phyloP scores from a whole-genome alignment of 495 filamentous ascomycete species.

The Trichoderma parareesei region DNA sequence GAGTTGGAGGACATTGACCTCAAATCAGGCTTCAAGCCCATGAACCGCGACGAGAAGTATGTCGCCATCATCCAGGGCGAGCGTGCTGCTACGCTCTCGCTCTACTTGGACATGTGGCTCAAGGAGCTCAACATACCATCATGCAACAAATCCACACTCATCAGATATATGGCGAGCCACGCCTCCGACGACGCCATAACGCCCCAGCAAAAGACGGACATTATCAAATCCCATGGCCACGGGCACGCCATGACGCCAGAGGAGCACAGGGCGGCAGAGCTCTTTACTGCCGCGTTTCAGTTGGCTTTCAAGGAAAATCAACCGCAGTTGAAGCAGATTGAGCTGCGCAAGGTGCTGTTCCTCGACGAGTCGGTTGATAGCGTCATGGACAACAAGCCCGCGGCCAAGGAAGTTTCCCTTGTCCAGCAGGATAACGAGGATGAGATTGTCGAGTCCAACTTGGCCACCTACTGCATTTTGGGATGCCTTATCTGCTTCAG shows the following conservation, averaged over 20 bases:
- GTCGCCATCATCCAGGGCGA: slow-evolving; percentile 34
- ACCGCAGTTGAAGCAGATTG: slow-evolving; percentile 20
- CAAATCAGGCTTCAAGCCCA: slow-evolving; percentile 38
- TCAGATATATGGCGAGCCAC: slow-evolving; percentile 35
- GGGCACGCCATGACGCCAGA: slow-evolving; percentile 26
- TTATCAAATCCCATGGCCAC: slow-evolving; percentile 31
- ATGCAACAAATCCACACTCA: slow-evolving; percentile 35
- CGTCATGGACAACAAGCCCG: slow-evolving; percentile 35
- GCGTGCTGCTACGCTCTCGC: slow-evolving; percentile 31
- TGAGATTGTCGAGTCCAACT: slow-evolving; percentile 25
- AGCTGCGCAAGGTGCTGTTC: slow-evolving; percentile 34
- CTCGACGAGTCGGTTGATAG: slow-evolving; percentile 37
- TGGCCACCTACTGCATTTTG: slow-evolving; percentile 37
- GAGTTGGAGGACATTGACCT: slow-evolving; percentile 42
- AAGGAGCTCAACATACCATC: slow-evolving; percentile 31
- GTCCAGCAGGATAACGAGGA: slow-evolving; percentile 12
- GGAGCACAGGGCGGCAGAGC: slow-evolving; percentile 24
- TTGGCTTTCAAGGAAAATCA: slow-evolving; percentile 28
- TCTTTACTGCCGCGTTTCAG: slow-evolving; percentile 38
- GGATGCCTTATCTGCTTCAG: slow-evolving; percentile 40
- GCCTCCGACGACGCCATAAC: slow-evolving; percentile 32
- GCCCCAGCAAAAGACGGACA: slow-evolving; percentile 34
- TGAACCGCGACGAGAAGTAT: slow-evolving; percentile 31
- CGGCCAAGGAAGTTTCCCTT: slow-evolving; percentile 32
- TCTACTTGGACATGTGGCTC: slow-evolving; percentile 39